Conservation (phyloP, 805 yeast genomes). For the Teunomyces pallodes region DNA sequence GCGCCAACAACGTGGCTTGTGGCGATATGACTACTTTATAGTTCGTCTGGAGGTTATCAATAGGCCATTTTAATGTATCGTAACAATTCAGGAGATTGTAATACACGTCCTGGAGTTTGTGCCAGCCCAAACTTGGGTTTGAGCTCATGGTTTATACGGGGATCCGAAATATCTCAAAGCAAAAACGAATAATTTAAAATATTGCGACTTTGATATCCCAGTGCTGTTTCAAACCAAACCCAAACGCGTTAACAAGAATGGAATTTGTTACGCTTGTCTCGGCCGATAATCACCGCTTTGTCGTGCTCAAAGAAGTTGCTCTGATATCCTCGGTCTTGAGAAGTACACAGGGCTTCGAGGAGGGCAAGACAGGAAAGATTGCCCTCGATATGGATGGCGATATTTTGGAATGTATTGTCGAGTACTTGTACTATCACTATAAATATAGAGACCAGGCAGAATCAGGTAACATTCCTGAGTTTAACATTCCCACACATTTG, state of each 20-base stretch:
- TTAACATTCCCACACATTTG: constrained; percentile 89
- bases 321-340: constrained; percentile 57
- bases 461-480: constrained; percentile 69
- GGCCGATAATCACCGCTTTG: constrained; percentile 63
- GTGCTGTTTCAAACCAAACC: neutral
- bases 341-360: constrained; percentile 51
- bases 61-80: constrained; percentile 49
- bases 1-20: constrained; percentile 54
- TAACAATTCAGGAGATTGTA: constrained; percentile 63
- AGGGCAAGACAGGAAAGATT: constrained; percentile 60
- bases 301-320: constrained; percentile 72
- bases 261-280: constrained; percentile 66
- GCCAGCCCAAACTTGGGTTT: constrained; percentile 66
- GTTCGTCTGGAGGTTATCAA: constrained; percentile 34
- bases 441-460: constrained; percentile 59
- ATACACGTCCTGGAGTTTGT: constrained; percentile 66
- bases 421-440: constrained; percentile 73
- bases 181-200: neutral
- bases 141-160: constrained; percentile 13
- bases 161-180: neutral
- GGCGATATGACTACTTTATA: constrained; percentile 50
- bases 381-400: constrained; percentile 65
- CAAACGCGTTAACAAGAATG: neutral
- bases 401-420: constrained; percentile 75
- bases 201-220: neutral